Conservation (phyloP, 2,329 filamentous ascomycete species). For the Penicillium sp. region DNA sequence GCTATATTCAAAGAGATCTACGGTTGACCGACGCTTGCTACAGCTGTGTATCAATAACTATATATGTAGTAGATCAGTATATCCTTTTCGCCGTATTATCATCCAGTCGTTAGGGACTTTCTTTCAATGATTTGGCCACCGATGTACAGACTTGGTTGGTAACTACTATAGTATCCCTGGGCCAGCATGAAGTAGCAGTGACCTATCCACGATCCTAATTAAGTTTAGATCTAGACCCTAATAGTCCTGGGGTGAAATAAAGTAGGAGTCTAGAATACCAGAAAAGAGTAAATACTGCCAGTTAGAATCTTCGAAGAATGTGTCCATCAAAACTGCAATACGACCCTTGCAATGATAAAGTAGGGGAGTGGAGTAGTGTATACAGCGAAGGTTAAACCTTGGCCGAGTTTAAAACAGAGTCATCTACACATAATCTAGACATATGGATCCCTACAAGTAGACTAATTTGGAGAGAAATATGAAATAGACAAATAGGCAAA, state of each 20-base stretch:
- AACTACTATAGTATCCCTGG: not conserved
- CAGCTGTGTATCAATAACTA: not conserved
- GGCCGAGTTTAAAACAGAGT: slow-evolving; percentile 2
- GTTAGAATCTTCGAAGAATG: slow-evolving; percentile 12
- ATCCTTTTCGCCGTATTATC: not conserved
- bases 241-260: not conserved
- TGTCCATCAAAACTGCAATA: not conserved
- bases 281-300: not conserved
- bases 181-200: not conserved
- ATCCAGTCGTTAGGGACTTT: not conserved
- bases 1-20: not conserved
- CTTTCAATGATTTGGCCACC: not conserved
- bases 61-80: not conserved
- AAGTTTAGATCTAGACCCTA: not conserved
- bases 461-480: not conserved
- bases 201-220: not conserved
- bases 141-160: not conserved
- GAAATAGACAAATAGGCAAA: not conserved
- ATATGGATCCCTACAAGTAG: not conserved
- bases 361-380: slow-evolving; percentile 5
- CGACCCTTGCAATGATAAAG: slow-evolving; percentile 10
- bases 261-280: slow-evolving; percentile 7
- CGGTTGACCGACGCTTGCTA: slow-evolving; percentile 3
- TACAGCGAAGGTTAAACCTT: not conserved
- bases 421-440: not conserved